Base-by-base conservation (phyloP, 805 yeast species). In the Candida mattraensis region DNA sequence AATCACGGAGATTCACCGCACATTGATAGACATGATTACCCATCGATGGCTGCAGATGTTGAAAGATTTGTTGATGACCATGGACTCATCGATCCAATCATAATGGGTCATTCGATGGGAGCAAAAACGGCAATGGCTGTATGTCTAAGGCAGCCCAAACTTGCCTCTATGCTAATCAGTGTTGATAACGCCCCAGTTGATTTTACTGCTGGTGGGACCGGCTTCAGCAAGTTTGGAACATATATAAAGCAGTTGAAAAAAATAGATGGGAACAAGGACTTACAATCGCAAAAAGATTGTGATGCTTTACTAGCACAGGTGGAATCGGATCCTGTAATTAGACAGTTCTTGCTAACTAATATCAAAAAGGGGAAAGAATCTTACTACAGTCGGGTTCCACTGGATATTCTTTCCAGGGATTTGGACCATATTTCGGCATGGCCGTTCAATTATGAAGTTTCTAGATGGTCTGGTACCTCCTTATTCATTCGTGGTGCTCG, bases 1-100 rank as follows among this genome's bases (percentile, higher is more conserved):
- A 89, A 93, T 60, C 96, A 89, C 56, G 99, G 99, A 2, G 78
- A 72, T n/a, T 85, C 96, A 2, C 96, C 96, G 1, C 94, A 84
- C 49, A 55, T 51, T n/a, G 53, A 59, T 0, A 64, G 83, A 19
- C 86, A 85, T 51, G 89, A 84, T 53, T 89, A 89, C 58, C 82
- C 84, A 1, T 67, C 89, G 2, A 66, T 91, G 65, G 83, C 96
- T 0, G 80, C 85, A 0, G 99, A 91, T 57, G 87, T 91, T n/a
- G 87, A 80, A 47, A 50, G 62, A 13, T 91, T 88, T 54, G 72
- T 89, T 8, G 50, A 54, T 1, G 74, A 73, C 3, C 66, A 70
- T 7, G 47, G 58, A 3, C 48, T 70, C 28, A 47, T 55, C 9
- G 69, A 72, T 33, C 83, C 86, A 0, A 74, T 84, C n/a, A 40